These are phyloP conservation scores for Penicillium robsamsonii DNA, from an alignment of 495 filamentous ascomycete species.

Conservation along the genomic window DNA sequence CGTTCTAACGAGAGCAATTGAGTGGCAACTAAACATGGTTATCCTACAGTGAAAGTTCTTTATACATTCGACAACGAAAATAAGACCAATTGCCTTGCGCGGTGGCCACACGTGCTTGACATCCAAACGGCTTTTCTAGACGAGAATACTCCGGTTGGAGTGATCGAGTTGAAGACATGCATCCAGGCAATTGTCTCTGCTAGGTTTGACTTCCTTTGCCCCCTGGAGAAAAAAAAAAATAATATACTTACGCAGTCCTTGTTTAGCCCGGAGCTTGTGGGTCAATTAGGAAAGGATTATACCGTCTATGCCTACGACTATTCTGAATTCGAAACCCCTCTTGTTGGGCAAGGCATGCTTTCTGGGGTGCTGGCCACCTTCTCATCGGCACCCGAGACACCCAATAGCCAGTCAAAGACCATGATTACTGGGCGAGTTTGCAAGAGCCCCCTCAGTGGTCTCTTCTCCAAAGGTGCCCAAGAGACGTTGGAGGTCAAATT, in stretches of 20 bases:
- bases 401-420: conserved; percentile 60
- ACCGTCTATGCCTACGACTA: conserved; percentile 96
- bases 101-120: conserved; percentile 77
- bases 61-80: conserved; percentile 93
- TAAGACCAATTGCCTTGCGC: conserved; percentile 87
- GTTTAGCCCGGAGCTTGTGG: conserved; percentile 80
- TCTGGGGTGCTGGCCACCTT: conserved; percentile 75
- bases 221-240: conserved; percentile 4
- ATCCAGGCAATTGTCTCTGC: conserved; percentile 80
- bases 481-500: conserved; percentile 95
- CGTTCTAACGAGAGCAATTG: not conserved
- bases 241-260: conserved; percentile 20
- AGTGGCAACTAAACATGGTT: conserved; percentile 19
- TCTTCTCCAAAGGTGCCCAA: conserved; percentile 78
- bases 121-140: conserved; percentile 80
- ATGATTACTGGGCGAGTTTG: conserved; percentile 89
- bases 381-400: conserved; percentile 52
- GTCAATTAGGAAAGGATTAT: conserved; percentile 82
- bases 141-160: conserved; percentile 73
- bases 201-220: conserved; percentile 44
- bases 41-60: conserved; percentile 71
- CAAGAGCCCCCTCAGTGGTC: conserved; percentile 68
- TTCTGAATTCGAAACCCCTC: conserved; percentile 87
- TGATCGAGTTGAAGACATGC: conserved; percentile 87
- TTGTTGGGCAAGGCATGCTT: conserved; percentile 95